These are phyloP conservation scores for Verticillium albo-atrum DNA, from an alignment of 2,329 filamentous ascomycete genomes.

Conservation along the genomic window DNA sequence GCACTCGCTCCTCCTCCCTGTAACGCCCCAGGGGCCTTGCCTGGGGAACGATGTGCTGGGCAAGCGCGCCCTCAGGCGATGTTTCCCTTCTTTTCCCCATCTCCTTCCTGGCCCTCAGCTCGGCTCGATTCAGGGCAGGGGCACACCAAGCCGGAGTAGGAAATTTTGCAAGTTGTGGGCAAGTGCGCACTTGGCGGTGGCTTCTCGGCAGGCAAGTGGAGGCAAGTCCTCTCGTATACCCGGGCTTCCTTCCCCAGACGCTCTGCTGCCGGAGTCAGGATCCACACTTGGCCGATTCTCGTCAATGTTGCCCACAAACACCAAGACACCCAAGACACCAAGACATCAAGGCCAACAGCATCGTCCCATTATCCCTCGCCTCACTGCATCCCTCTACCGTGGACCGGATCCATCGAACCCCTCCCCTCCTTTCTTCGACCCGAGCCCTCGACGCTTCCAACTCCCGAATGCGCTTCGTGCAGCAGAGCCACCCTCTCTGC, in stretches of 20 bases:
- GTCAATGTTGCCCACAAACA: too few relatives aligned
- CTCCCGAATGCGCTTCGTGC: background rate
- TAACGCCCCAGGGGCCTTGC: background rate
- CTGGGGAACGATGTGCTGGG: background rate
- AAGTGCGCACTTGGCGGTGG: background rate
- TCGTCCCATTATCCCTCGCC: background rate
- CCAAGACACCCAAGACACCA: background rate
- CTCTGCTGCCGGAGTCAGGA: background rate
- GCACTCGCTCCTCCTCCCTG: background rate
- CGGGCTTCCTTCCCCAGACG: background rate
- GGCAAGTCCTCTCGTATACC: background rate
- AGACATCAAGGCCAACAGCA: too few relatives aligned
- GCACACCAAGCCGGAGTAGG: background rate
- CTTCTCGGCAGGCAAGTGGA: background rate
- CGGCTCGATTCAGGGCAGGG: background rate
- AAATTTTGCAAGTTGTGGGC: background rate
- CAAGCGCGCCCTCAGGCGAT: background rate
- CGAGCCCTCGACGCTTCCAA: background rate
- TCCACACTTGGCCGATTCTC: background rate
- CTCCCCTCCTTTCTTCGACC: background rate
- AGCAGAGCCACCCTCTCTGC: background rate
- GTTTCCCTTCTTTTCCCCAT: background rate
- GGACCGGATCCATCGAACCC: background rate
- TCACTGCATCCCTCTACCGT: background rate
- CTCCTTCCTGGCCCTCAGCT: background rate